A percentile compares a stretch with the other conserved stretches of the same genome.
These are phyloP conservation scores for Vitellaria paradoxa DNA, from an alignment of 179 eudicot species.

Conservation along the genomic window DNA sequence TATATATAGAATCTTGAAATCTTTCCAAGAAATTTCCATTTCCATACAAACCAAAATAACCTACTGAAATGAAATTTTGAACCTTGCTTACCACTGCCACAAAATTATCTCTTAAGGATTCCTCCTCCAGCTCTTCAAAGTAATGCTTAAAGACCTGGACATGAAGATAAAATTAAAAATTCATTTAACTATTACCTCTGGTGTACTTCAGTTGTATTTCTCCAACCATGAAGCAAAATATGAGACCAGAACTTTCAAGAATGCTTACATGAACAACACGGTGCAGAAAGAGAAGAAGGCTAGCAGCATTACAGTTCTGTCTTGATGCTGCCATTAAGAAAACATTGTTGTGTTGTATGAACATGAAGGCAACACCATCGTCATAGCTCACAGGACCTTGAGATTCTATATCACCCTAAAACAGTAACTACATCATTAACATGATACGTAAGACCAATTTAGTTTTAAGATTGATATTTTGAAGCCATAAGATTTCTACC, in stretches of 20 bases:
- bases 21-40: too few relatives aligned
- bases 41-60: too few relatives aligned
- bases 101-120: conserved; percentile 82
- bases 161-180: conserved; percentile 1
- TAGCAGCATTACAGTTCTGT: conserved; percentile 89
- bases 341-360: conserved; percentile 75
- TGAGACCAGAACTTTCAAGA: conserved; percentile 13
- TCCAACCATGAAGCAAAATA: conserved; percentile 4
- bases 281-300: conserved; percentile 76
- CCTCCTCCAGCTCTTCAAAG: conserved; percentile 80
- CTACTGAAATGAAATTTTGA: too few relatives aligned
- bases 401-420: conserved; percentile 57
- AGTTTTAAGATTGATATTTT: not conserved
- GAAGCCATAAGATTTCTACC: not conserved
- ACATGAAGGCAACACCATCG: conserved; percentile 78
- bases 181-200: not conserved
- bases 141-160: conserved; percentile 79
- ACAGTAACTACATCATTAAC: not conserved
- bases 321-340: conserved; percentile 72
- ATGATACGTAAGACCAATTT: not conserved
- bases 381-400: conserved; percentile 70
- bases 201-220: not conserved
- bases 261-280: conserved; percentile 56
- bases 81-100: conserved; percentile 28
- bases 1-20: too few relatives aligned